phyloP scores from a whole-genome alignment of 2,329 filamentous ascomycete genomes.

The Cladophialophora chaetospira region DNA sequence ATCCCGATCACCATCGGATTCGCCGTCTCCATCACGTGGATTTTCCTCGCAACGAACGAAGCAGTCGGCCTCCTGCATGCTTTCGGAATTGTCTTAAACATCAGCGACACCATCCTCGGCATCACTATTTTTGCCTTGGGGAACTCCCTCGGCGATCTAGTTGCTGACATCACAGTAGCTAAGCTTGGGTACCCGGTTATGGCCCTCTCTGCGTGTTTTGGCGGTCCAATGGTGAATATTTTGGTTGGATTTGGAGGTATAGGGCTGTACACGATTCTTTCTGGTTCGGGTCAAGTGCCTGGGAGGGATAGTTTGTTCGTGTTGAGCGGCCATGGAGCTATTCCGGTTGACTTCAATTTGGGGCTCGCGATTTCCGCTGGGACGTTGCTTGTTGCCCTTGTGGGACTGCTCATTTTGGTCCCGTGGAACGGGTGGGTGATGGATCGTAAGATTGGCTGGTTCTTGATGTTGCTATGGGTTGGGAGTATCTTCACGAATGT shows the following conservation, averaged over 20 bases:
- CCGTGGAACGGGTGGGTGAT: no score
- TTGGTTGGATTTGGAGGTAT: slow-evolving; percentile 54
- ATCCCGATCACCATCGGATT: background rate
- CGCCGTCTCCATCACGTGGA: background rate
- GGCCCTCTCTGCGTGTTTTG: slow-evolving; percentile 90
- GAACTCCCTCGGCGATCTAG: slow-evolving; percentile 88
- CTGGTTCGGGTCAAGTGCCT: no score
- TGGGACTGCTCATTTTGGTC: no score
- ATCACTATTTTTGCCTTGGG: slow-evolving; percentile 95
- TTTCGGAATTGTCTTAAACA: background rate
- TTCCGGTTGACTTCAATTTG: no score
- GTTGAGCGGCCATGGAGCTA: no score
- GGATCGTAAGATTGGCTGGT: no score
- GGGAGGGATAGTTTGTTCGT: no score
- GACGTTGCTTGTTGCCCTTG: no score
- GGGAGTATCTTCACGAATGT: no score
- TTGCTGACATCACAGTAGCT: slow-evolving; percentile 91
- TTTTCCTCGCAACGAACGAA: background rate
- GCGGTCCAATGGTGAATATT: slow-evolving; percentile 95
- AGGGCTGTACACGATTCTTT: no score
- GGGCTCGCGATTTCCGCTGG: no score
- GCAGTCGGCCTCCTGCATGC: background rate
- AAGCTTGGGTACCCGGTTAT: slow-evolving; percentile 92
- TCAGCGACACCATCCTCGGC: slow-evolving; percentile 80
- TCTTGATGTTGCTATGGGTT: no score